These are phyloP conservation scores for Dendryphion nanum DNA, from an alignment of 2,329 filamentous ascomycete genomes.

Conservation along the genomic window DNA sequence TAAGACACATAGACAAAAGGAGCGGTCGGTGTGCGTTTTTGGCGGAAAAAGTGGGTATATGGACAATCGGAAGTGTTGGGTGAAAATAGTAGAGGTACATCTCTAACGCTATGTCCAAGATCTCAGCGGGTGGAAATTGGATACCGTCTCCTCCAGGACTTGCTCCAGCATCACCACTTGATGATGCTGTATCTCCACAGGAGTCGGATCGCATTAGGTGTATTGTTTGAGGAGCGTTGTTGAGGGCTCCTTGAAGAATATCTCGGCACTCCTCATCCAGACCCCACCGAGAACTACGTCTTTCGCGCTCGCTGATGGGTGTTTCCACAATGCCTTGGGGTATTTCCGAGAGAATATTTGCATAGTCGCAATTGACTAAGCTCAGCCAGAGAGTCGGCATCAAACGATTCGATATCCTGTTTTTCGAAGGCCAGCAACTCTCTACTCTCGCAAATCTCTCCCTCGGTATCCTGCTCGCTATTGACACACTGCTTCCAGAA, in stretches of 20 bases:
- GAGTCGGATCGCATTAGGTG: constrained; percentile 22
- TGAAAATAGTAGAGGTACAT: constrained; percentile 56
- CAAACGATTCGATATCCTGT: constrained; percentile 27
- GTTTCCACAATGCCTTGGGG: constrained; percentile 20
- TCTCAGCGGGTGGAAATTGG: constrained; percentile 50
- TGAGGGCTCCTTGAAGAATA: constrained; percentile 35
- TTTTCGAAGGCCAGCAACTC: constrained; percentile 38
- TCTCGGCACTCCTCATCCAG: constrained; percentile 40
- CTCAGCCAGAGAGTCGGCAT: constrained; percentile 38
- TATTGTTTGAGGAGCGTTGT: constrained; percentile 21
- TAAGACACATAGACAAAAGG: constrained; percentile 53
- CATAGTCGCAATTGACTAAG: constrained; percentile 26
- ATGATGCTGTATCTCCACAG: constrained; percentile 30
- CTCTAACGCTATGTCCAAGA: constrained; percentile 54
- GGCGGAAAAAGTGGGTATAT: constrained; percentile 53
- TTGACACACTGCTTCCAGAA: constrained; percentile 35
- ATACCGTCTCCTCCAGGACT: constrained; percentile 28
- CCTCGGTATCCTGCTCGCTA: constrained; percentile 37
- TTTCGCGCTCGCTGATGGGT: constrained; percentile 26
- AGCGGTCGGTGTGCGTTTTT: constrained; percentile 48
- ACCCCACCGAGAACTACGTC: constrained; percentile 36
- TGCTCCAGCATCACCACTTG: constrained; percentile 26
- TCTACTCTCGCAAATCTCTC: constrained; percentile 41
- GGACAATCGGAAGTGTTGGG: constrained; percentile 53
- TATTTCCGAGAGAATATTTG: constrained; percentile 37